Conservation (phyloP, 192 early-diverging fungal species). For the Backusella sp. region DNA sequence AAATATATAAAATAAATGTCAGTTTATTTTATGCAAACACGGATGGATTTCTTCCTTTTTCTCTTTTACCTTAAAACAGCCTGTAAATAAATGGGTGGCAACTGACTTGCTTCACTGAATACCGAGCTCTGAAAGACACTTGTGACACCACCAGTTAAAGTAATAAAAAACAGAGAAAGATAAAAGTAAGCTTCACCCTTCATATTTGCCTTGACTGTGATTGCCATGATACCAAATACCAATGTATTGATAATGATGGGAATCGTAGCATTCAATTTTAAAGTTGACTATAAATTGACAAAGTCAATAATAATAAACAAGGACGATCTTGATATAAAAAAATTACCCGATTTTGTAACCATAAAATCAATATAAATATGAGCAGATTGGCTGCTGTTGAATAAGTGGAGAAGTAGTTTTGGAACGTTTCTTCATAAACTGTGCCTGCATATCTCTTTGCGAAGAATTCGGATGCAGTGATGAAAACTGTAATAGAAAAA, state of each 20-base stretch:
- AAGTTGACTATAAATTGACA: not conserved
- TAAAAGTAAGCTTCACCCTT: constrained; percentile 61
- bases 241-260: constrained; percentile 54
- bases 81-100: constrained; percentile 66
- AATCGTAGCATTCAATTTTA: constrained; percentile 8
- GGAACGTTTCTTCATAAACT: constrained; percentile 61
- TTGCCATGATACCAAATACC: constrained; percentile 47
- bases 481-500: constrained; percentile 52
- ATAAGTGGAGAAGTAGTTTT: constrained; percentile 72
- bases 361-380: constrained; percentile 49
- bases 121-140: constrained; percentile 64
- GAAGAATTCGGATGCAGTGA: constrained; percentile 78
- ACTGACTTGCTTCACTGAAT: constrained; percentile 70
- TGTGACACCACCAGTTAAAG: constrained; percentile 55
- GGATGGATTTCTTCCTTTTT: not conserved
- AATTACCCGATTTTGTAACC: constrained; percentile 48
- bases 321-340: not conserved
- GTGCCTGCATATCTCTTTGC: constrained; percentile 59
- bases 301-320: not conserved
- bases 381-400: constrained; percentile 64
- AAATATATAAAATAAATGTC: not conserved
- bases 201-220: constrained; percentile 47
- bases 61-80: constrained; percentile 64
- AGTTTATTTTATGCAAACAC: not conserved
- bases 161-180: constrained; percentile 56